Conservation (phyloP, 192 early-diverging fungal genomes). For the Podila epigama region DNA sequence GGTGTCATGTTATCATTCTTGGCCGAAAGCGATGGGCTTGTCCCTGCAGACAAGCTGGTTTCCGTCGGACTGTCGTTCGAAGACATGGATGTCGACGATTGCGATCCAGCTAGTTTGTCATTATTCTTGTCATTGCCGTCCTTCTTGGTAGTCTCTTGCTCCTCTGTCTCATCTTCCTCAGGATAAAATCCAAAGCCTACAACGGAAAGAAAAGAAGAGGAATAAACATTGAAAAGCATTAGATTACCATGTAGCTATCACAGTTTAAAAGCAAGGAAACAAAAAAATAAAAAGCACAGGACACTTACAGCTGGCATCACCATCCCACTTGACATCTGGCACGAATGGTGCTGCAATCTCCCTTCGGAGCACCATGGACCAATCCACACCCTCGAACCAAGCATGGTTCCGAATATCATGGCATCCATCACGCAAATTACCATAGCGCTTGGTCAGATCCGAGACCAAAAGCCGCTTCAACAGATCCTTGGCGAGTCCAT, state of each 20-base stretch:
- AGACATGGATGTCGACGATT: neutral
- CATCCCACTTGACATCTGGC: constrained; percentile 60
- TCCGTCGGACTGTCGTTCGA: neutral
- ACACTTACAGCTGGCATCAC: constrained; percentile 58
- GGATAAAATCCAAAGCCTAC: constrained; percentile 40
- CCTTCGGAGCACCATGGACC: constrained; percentile 60
- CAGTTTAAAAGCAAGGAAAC: neutral
- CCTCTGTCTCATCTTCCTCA: constrained; percentile 25
- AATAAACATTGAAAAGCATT: neutral
- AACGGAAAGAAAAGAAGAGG: neutral
- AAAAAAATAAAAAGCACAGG: neutral
- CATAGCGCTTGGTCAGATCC: constrained; percentile 80
- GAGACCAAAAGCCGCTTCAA: constrained; percentile 73
- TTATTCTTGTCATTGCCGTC: too few relatives aligned
- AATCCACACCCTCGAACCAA: constrained; percentile 73
- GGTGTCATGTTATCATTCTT: neutral
- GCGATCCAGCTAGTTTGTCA: neutral
- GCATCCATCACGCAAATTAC: constrained; percentile 76
- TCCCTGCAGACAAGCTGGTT: neutral
- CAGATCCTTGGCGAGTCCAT: constrained; percentile 76
- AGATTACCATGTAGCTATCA: neutral
- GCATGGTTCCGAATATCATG: constrained; percentile 70
- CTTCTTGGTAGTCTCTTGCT: neutral
- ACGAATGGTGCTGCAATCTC: constrained; percentile 65
- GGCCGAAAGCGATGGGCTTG: neutral